These are phyloP conservation scores for Candida ulmi DNA, from an alignment of 805 yeast species.

Conservation along the genomic window DNA sequence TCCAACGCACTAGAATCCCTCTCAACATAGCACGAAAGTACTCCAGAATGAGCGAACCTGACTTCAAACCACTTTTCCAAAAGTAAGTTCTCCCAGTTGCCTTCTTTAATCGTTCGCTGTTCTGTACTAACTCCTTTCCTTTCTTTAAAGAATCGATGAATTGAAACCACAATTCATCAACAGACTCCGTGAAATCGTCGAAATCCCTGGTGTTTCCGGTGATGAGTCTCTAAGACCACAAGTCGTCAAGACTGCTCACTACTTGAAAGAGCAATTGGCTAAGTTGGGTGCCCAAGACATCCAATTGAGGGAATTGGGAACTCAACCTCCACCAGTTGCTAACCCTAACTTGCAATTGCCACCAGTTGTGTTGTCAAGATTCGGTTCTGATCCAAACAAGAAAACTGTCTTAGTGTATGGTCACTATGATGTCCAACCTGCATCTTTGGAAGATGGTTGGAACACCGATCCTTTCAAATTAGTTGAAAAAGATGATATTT, in stretches of 20 bases:
- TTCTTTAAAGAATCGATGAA: conserved; percentile 56
- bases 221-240: conserved; percentile 85
- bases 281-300: conserved; percentile 77
- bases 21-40: neutral
- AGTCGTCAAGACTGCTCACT: conserved; percentile 87
- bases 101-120: neutral
- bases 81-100: conserved; percentile 7
- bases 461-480: conserved; percentile 82
- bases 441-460: conserved; percentile 92
- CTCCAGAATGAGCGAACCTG: conserved; percentile 6
- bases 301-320: conserved; percentile 76
- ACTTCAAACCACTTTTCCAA: conserved; percentile 9
- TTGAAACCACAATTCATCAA: conserved; percentile 70
- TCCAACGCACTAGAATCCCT: no score
- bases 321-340: conserved; percentile 86
- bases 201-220: conserved; percentile 90
- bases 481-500: conserved; percentile 59
- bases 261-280: conserved; percentile 63
- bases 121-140: neutral
- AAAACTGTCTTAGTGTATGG: conserved; percentile 91
- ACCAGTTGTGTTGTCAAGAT: conserved; percentile 89
- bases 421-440: conserved; percentile 99
- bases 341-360: conserved; percentile 71
- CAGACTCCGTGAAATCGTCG: conserved; percentile 77
- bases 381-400: conserved; percentile 75